Evolutionary conservation across 768 basidiomycete species (phyloP), one percentile per base, ranked within the genome.

Genomic region (Hortiboletus flavorubellus): DNA sequence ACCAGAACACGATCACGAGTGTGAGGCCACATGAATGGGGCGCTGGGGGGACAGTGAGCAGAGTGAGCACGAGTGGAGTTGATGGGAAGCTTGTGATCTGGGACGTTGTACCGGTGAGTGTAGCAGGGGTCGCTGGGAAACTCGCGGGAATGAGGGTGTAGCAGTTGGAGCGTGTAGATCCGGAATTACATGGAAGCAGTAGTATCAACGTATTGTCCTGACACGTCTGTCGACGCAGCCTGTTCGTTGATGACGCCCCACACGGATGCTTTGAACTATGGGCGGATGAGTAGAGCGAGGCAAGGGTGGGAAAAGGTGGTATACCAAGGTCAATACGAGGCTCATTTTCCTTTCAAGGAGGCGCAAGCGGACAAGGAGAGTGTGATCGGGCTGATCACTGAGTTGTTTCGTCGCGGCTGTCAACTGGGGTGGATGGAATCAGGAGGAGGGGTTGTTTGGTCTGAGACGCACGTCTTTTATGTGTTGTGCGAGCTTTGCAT

Each of bases 1-100:
- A 98, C 68, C 97, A 98, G 80, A 99, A 99, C 76, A 97, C 95
- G 37, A 97, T 99, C 73, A 98, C 93, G n/a, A 87, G 80, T 61
- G 79, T 98, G 39, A 76, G 93, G 53, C 76, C 90, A 29, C 97
- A 90, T 65, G 87, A 87, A 58, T 51, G 49, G 54, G 76, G 74
- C 2, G 60, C 64, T 4, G 78, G 76, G 12, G 86, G 83, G 0
- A 73, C 75, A 2, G 86, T 98, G 5, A 76, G 73, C 45, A 82
- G 82, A 64, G 87, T 99, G 57, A 93, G 90, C 69, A 97, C 95
- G 18, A 87, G 86, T 15, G 97, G 95, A 2, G 91, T 95, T 34
- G 97, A 98, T 73, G 97, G 97, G 3, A 86, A 85, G 66, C 73
- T 99, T 60, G 93, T 94, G 12, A 78, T 99, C 50, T 99, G 97